A percentile compares a stretch with the other conserved stretches of the same genome.
Conservation (phyloP, 2,329 filamentous ascomycete genomes). For the Hypoxylon sp. region DNA sequence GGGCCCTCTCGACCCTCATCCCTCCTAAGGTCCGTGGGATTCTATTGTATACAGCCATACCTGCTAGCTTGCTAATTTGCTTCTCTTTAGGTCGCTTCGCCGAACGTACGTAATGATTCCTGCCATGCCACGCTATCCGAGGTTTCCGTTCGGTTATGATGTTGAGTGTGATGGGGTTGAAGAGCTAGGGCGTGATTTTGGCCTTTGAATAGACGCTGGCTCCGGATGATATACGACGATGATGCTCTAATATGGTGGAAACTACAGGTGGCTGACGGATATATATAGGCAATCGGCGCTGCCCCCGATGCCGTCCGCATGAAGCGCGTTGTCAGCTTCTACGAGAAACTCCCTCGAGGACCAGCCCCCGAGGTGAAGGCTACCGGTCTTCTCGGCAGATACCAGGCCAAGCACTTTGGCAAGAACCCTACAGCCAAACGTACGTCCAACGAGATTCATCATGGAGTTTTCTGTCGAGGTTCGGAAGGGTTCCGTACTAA, state of each 20-base stretch:
- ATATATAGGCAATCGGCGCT: slow-evolving; percentile 84
- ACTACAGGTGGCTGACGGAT: slow-evolving; percentile 53
- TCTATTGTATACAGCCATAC: background rate
- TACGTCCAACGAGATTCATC: slow-evolving; percentile 66
- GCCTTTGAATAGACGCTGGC: background rate
- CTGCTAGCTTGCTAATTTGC: slow-evolving; percentile 46
- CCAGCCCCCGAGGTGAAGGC: slow-evolving; percentile 85
- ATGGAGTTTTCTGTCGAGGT: background rate
- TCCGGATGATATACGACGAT: slow-evolving; percentile 3
- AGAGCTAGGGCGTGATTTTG: slow-evolving; percentile 8
- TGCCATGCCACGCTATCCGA: slow-evolving; percentile 24
- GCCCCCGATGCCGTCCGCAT: slow-evolving; percentile 97
- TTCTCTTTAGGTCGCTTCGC: slow-evolving; percentile 78
- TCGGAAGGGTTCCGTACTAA: slow-evolving; percentile 39
- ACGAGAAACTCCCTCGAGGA: slow-evolving; percentile 97
- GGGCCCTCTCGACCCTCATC: slow-evolving; percentile 97
- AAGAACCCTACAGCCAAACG: slow-evolving; percentile 90
- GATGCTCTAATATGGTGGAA: slow-evolving; percentile 22
- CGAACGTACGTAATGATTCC: slow-evolving; percentile 73
- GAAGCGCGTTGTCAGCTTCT: slow-evolving; percentile 98
- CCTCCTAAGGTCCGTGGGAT: slow-evolving; percentile 84
- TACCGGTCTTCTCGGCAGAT: slow-evolving; percentile 85
- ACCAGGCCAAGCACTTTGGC: slow-evolving; percentile 93
- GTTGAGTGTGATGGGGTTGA: background rate
- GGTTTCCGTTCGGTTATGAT: slow-evolving; percentile 15